Evolutionary conservation across 2,329 filamentous ascomycete genomes (phyloP).

Genomic region (Colletotrichum sp.): DNA sequence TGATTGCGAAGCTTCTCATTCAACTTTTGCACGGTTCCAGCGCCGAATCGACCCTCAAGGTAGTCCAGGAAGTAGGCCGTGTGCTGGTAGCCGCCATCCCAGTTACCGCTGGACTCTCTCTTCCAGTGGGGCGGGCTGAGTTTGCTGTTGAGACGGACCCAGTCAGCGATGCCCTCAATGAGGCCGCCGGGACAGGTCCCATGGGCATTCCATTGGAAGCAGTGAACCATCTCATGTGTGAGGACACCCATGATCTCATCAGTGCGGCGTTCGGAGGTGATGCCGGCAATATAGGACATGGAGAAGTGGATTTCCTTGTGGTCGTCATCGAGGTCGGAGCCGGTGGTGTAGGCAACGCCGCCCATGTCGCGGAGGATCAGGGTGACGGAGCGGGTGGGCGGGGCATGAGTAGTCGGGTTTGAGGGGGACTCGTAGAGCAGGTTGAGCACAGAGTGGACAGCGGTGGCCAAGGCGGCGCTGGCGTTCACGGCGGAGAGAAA

Average conservation of each 20-base stretch:
- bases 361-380: slow-evolving; percentile 79
- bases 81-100: slow-evolving; percentile 89
- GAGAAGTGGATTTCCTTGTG: slow-evolving; percentile 95
- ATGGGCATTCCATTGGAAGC: slow-evolving; percentile 79
- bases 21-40: slow-evolving; percentile 63
- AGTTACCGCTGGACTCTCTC: slow-evolving; percentile 60
- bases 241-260: slow-evolving; percentile 82
- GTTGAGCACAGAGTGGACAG: slow-evolving; percentile 71
- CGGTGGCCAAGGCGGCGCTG: slow-evolving; percentile 62
- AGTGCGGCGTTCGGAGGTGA: slow-evolving; percentile 46
- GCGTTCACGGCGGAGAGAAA: slow-evolving; percentile 74
- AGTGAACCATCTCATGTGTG: slow-evolving; percentile 93
- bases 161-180: slow-evolving; percentile 92
- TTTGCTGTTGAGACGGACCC: slow-evolving; percentile 78
- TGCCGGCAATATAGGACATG: slow-evolving; percentile 70
- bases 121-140: slow-evolving; percentile 87
- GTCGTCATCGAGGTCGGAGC: slow-evolving; percentile 77
- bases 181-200: slow-evolving; percentile 73
- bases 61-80: slow-evolving; percentile 93
- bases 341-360: slow-evolving; percentile 90
- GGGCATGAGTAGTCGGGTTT: slow-evolving; percentile 45
- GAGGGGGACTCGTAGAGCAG: slow-evolving; percentile 69
- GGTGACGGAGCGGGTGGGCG: slow-evolving; percentile 83
- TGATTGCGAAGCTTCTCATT: slow-evolving; percentile 70
- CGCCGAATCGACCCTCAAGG: slow-evolving; percentile 71